phyloP scores from a whole-genome alignment of 495 filamentous ascomycete species.

The Aspergillus cristatus region DNA sequence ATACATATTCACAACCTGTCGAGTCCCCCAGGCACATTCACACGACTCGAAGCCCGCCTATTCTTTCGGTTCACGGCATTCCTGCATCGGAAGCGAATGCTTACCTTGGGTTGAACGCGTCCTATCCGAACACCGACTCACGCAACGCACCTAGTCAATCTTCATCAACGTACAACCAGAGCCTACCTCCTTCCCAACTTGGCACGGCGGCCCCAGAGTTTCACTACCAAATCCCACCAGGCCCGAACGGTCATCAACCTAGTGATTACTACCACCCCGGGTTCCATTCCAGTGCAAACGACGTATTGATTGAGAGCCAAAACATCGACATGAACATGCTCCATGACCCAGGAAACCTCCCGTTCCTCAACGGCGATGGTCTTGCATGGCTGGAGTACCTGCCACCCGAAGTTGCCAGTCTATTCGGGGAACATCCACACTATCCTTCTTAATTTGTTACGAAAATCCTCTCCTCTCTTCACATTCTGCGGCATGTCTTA shows the following conservation, averaged over 20 bases:
- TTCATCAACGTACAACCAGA: slow-evolving; percentile 40
- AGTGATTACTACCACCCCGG: slow-evolving; percentile 28
- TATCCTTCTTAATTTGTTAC: slow-evolving; percentile 12
- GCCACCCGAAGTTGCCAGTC: slow-evolving; percentile 52
- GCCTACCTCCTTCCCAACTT: slow-evolving; percentile 25
- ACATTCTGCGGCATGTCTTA: too few species aligned
- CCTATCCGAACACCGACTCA: slow-evolving; percentile 17
- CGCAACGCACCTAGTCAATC: slow-evolving; percentile 24
- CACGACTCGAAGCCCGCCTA: slow-evolving; percentile 7
- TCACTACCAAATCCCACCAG: slow-evolving; percentile 20
- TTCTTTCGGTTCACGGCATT: slow-evolving; percentile 9
- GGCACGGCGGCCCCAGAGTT: slow-evolving; percentile 13
- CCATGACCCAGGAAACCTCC: slow-evolving; percentile 33
- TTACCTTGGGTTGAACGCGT: slow-evolving; percentile 18
- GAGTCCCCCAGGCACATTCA: slow-evolving; percentile 9
- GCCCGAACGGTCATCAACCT: slow-evolving; percentile 26
- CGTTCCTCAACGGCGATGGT: slow-evolving; percentile 46
- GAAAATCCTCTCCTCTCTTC: too few species aligned
- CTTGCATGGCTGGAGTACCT: slow-evolving; percentile 62
- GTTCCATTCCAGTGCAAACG: slow-evolving; percentile 31
- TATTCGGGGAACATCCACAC: slow-evolving; percentile 38
- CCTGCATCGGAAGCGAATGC: slow-evolving; percentile 21
- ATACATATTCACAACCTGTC: slow-evolving; percentile 15
- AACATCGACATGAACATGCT: slow-evolving; percentile 55
- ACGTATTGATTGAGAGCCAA: slow-evolving; percentile 61